These are phyloP conservation scores for Naganishia onofrii DNA, from an alignment of 768 basidiomycete species.

Conservation along the genomic window DNA sequence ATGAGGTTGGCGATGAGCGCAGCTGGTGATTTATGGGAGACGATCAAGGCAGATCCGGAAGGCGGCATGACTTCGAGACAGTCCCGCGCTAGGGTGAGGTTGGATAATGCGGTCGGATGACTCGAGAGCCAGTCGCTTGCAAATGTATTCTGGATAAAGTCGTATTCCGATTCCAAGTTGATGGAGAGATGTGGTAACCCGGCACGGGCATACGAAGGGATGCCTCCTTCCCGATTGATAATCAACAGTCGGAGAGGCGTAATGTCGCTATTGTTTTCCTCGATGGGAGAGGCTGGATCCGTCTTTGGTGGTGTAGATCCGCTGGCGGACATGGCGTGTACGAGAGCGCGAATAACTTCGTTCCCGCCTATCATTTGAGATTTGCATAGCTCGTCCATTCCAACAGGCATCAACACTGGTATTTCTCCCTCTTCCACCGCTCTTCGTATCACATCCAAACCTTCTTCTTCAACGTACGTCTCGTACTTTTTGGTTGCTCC, in stretches of 20 bases:
- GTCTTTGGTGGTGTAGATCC: background rate
- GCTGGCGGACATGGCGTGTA: constrained; percentile 68
- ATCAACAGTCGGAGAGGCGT: constrained; percentile 95
- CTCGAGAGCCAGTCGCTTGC: constrained; percentile 68
- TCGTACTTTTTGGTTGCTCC: constrained; percentile 47
- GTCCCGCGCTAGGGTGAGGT: constrained; percentile 75
- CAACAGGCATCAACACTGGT: constrained; percentile 89
- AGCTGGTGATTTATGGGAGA: constrained; percentile 92
- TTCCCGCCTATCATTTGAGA: constrained; percentile 81
- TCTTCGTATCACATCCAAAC: constrained; percentile 78
- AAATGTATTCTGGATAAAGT: constrained; percentile 82
- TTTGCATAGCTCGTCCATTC: constrained; percentile 83
- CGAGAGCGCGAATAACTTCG: constrained; percentile 81
- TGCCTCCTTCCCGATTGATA: constrained; percentile 92
- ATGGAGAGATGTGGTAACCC: constrained; percentile 94
- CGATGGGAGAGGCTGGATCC: constrained; percentile 22
- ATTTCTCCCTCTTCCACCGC: constrained; percentile 92
- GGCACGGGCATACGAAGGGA: constrained; percentile 92
- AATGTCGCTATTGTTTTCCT: constrained; percentile 62
- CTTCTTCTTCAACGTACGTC: constrained; percentile 66
- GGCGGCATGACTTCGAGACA: constrained; percentile 91
- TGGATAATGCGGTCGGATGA: constrained; percentile 80
- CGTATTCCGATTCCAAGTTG: constrained; percentile 83
- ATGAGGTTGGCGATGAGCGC: constrained; percentile 95
- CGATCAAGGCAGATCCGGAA: constrained; percentile 90